A percentile compares a stretch with the other conserved stretches of the same genome.
Evolutionary conservation across 306 rosid species (phyloP).

Genomic region (Castanea sativa): DNA sequence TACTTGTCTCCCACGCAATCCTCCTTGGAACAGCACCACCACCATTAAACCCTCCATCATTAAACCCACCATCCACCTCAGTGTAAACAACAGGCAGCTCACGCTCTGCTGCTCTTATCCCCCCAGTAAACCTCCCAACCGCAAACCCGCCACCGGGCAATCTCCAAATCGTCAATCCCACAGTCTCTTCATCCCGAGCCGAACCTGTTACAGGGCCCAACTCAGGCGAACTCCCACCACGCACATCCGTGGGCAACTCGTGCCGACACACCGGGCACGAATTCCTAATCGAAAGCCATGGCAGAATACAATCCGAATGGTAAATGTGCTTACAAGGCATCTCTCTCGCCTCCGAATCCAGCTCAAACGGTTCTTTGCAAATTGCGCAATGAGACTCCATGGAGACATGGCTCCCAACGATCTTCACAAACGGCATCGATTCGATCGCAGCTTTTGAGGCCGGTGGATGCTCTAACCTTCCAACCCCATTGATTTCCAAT

Average conservation of each 20-base stretch:
- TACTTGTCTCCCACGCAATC: slow-evolving; percentile 46
- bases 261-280: slow-evolving; percentile 77
- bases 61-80: slow-evolving; percentile 78
- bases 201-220: background rate
- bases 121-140: slow-evolving; percentile 73
- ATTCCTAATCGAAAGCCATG: slow-evolving; percentile 68
- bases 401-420: slow-evolving; percentile 37
- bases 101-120: slow-evolving; percentile 53
- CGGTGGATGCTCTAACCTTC: slow-evolving; percentile 48
- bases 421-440: slow-evolving; percentile 60
- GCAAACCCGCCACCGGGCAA: slow-evolving; percentile 78
- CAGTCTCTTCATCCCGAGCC: slow-evolving; percentile 39
- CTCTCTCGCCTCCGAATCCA: slow-evolving; percentile 62
- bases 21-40: slow-evolving; percentile 46
- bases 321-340: slow-evolving; percentile 80
- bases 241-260: slow-evolving; percentile 53
- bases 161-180: slow-evolving; percentile 76
- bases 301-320: slow-evolving; percentile 62
- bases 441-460: slow-evolving; percentile 68
- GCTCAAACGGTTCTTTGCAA: slow-evolving; percentile 57
- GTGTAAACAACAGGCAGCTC: slow-evolving; percentile 77
- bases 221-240: slow-evolving; percentile 36
- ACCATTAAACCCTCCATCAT: slow-evolving; percentile 9
- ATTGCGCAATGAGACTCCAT: slow-evolving; percentile 67
- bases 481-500: slow-evolving; percentile 44